Evolutionary conservation across 306 rosid genomes (phyloP), one percentile per base, ranked within the genome.

Genomic region (Cercis canadensis): DNA sequence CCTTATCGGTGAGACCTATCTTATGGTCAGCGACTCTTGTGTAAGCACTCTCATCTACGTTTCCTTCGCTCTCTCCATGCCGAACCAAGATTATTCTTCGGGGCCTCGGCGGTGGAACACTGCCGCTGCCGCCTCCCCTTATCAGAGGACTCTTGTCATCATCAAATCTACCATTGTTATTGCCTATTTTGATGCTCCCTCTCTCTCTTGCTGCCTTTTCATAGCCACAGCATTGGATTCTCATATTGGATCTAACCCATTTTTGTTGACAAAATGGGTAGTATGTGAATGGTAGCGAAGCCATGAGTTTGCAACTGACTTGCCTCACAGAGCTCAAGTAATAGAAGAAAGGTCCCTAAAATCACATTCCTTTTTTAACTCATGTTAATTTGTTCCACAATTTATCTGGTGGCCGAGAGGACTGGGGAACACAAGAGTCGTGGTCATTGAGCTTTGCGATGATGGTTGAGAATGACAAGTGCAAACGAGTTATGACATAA

Each of bases 31-130:
- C 88, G 2, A 86, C 63, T 17, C 92, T 76, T 0, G 98, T 81
- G 72, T 90, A 92, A 7, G 59, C 78, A 18, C 70, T 72, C 79
- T 90, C 97, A 32, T 92, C 97, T 4, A 92, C 81, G 76, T 92
- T 92, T 0, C 98, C 97, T 74, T 88, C 85, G 18, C 92, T 88
- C 80, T 92, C 83, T 33, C 98, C 98, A 10, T 92, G 98, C 34
- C 98, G 81, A 3, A 92, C 96, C 18, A 92, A 82, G 69, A 92
- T 88, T 71, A 92, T 92, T 62, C 98, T 85, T 49, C 87, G 85
- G 7, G 98, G 98, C 69, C 96, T 56, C 0, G 96, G 96, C 17
- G 96, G 88, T 0, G 80, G 81, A n/a, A 15, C 11, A 11, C 19
- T 21, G 31, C 69, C 5, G 21, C 32, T 39, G n/a, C 57, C 37